Base-by-base conservation (phyloP, 2,329 filamentous ascomycete species). In the Alternaria solani region DNA sequence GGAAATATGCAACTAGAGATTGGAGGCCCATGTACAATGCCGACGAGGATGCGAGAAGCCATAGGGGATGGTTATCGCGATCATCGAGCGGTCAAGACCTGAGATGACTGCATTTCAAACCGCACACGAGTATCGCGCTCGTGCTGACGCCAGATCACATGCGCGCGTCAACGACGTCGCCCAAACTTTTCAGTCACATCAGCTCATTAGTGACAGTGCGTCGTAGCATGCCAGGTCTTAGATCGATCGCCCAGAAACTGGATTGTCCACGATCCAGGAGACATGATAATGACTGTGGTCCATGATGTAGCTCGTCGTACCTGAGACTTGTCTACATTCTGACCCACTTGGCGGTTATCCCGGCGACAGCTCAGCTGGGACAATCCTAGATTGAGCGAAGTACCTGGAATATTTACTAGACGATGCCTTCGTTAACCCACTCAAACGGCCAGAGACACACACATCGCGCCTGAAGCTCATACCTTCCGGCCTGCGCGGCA, bases 81-180 rank as follows among this genome's bases (percentile, higher is more conserved):
- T 55, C 4, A n/a, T 39, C 32, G 41, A 49, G 57, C 51, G 57
- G 57, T 55, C 43, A 49, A 23, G 30, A 28, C 12, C 36, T 32
- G n/a, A 25, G 36, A 46, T 36, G 25, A 32, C 32, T 36, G n/a
- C 26, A 12, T 23, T 16, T 12, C 20, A 36, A 30, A 26, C 12
- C 11, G n/a, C 4, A 18, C 41, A 30, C 52, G 38, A 55, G n/a
- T 23, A 36, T 49, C 49, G 49, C 44, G 39, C 34, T 43, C 54
- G 48, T 48, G 54, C 51, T 39, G 32, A 62, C 59, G 59, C 59
- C 55, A 62, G 41, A 39, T 59, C 59, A 59, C 49, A 55, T 62
- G 59, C 54, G 25, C 26, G 41, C 30, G 30, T 39, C 26, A 39
- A 59, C 59, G 55, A 62, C 55, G 56, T 62, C 51, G 47, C 46